These are phyloP conservation scores for Hyaloscypha variabilis DNA, from an alignment of 495 filamentous ascomycete species.

Conservation along the genomic window DNA sequence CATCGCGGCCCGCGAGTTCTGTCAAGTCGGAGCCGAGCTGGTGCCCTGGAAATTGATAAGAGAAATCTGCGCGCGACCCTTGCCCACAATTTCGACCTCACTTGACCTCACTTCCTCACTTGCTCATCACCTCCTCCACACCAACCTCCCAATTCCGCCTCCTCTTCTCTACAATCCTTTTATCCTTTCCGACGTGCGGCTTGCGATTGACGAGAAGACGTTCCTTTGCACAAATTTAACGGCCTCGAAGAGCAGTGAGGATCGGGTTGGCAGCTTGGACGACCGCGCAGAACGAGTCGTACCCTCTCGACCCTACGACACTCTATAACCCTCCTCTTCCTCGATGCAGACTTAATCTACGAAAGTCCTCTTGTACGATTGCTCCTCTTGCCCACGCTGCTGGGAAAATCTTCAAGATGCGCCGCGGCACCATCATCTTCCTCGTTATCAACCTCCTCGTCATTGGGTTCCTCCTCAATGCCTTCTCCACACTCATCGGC, in stretches of 20 bases:
- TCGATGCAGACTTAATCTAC: slow-evolving; percentile 15
- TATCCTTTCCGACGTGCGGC: not conserved
- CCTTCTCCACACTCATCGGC: slow-evolving; percentile 64
- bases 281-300: not conserved
- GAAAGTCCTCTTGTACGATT: not conserved
- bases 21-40: not conserved
- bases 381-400: not conserved
- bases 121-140: not conserved
- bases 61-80: not conserved
- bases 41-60: not conserved
- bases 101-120: not conserved
- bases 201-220: not conserved
- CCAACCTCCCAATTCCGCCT: not conserved
- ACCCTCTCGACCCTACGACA: not conserved
- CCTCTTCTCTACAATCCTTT: not conserved
- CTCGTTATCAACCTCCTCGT: slow-evolving; percentile 62
- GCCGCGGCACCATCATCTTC: slow-evolving; percentile 65
- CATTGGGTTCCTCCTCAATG: slow-evolving; percentile 59
- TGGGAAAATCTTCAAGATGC: slow-evolving; percentile 49
- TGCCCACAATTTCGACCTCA: not conserved
- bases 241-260: not conserved
- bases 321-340: not conserved
- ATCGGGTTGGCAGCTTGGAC: not conserved
- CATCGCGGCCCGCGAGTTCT: not conserved
- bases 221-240: not conserved